Evolutionary conservation across 1,284 basidiomycete species (phyloP), one percentile per base, ranked within the genome.

Genomic region (Tilletiaria anomala): DNA sequence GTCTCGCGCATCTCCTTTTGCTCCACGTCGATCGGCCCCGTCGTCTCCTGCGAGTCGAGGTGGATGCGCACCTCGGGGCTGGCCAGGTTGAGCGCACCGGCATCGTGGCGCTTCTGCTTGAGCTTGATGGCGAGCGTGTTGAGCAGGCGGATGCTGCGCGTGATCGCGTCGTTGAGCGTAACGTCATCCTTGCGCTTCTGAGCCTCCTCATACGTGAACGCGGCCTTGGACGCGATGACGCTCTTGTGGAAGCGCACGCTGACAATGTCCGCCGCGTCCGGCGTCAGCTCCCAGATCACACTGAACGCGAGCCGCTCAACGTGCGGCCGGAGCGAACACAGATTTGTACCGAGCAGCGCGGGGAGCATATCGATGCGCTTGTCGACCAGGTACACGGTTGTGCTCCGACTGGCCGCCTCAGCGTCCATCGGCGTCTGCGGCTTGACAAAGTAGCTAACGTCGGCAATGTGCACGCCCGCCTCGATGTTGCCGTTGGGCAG

Each of bases 311-410:
- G 70, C 26, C 93, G 75, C 70, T 97, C 93, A 3, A 99, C 91
- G 58, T 82, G 77, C 0, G 91, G 88, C 32, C 91, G 73, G 34
- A 99, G 72, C 2, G 88, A 94, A 67, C 93, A 99, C 5, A 99
- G 71, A 58, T 97, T 97, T 2, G 93, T 97, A 2, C 93, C 93
- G 6, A 99, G 75, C 6, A 99, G 73, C 14, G 82, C 75, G 0
- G 93, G 93, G 40, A 99, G 74, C 93, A 99, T 99, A 71, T 97
- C 93, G 43, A 99, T 91, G 29, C 93, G 82, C 70, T 91, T 93
- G 73, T 99, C 93, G 2, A 97, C 93, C 4, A 99, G 76, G 67
- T 97, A 99, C 3, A 99, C 93, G 0, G 93, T 97, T 1, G 91
- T 97, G 10, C 93, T 91, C 42, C 93, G 76, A 11, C 87, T 77